Base-by-base conservation (phyloP, 495 filamentous ascomycete species). In the Thermothielavioides terrestris region DNA sequence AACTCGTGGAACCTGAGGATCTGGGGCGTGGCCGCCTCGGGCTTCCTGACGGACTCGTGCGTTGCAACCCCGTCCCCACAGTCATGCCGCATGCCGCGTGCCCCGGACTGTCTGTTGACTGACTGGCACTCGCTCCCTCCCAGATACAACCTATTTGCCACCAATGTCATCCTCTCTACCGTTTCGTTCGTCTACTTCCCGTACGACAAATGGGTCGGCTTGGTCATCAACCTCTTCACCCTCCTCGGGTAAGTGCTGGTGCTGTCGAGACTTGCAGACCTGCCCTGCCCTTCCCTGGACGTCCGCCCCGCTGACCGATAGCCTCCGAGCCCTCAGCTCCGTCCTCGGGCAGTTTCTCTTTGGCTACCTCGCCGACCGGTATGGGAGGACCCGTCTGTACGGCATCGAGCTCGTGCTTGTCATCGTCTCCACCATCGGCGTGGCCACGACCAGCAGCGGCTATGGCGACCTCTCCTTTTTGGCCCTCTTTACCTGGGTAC, bases 361-460 rank as follows among this genome's bases (percentile, higher is more conserved):
- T 53, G 86, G 86, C 34, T 83, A 76, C 64, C 64, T 89, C 6
- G 86, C 84, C 27, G 86, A 89, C 67, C 65, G 74, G n/a, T 74
- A 86, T 52, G 86, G 86, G 30, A 76, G 86, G 26, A 86, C 85
- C 60, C 77, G 71, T 36, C 85, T 91, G 68, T 91, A 89, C 58
- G 86, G 86, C 3, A 73, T 88, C 40, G 86, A 89, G 61, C 71
- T 90, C 37, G 84, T 88, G 43, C 69, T 91, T 50, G 86, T 88
- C 57, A 89, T 89, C 53, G 69, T 84, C 40, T 82, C 82, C 3
- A 88, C 83, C 6, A 69, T 89, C 17, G 83, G 82, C 30, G 81
- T 86, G 53, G 60, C 81, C 36, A 71, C 86, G 18, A 65, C 76
- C 12, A 77, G 79, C n/a, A 64, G 67, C 26, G 84, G 81, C 31